A percentile compares a stretch with the other conserved stretches of the same genome.
phyloP scores from a whole-genome alignment of 1,284 basidiomycete species.

The Coniophora puteana region DNA sequence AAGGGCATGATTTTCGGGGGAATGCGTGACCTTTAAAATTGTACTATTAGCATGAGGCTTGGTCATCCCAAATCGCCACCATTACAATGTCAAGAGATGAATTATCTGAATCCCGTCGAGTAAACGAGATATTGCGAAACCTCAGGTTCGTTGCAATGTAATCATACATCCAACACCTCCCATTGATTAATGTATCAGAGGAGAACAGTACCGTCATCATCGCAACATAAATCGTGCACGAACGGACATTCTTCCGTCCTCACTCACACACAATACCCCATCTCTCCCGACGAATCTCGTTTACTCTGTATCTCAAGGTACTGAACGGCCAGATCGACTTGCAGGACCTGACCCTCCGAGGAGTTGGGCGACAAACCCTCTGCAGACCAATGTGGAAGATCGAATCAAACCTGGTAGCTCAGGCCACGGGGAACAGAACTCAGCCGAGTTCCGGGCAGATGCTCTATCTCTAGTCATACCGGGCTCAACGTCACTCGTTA shows the following conservation, averaged over 20 bases:
- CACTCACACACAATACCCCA: constrained; percentile 31
- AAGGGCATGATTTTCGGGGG: too few species aligned
- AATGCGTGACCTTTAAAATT: too few species aligned
- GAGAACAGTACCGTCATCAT: constrained; percentile 62
- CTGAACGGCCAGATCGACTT: constrained; percentile 4
- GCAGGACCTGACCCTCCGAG: constrained; percentile 47
- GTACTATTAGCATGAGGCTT: too few species aligned
- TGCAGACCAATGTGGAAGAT: constrained; percentile 15
- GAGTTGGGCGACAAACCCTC: constrained; percentile 40
- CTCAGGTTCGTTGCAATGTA: constrained; percentile 19
- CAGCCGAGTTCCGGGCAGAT: constrained; percentile 10
- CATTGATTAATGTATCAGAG: constrained; percentile 36
- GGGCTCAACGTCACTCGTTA: too few species aligned
- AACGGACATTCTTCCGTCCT: constrained; percentile 27
- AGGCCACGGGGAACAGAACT: not conserved
- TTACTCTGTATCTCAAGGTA: constrained; percentile 15
- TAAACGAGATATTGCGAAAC: constrained; percentile 43
- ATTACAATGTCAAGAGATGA: too few species aligned
- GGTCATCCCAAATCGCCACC: too few species aligned
- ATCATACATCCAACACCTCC: not conserved
- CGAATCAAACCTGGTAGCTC: too few species aligned
- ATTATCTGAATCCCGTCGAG: too few species aligned
- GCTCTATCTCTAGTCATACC: too few species aligned
- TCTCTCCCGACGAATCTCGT: constrained; percentile 39
- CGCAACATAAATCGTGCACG: constrained; percentile 49